Base-by-base conservation (phyloP, 2,329 filamentous ascomycete genomes). In the Madurella mycetomatis region DNA sequence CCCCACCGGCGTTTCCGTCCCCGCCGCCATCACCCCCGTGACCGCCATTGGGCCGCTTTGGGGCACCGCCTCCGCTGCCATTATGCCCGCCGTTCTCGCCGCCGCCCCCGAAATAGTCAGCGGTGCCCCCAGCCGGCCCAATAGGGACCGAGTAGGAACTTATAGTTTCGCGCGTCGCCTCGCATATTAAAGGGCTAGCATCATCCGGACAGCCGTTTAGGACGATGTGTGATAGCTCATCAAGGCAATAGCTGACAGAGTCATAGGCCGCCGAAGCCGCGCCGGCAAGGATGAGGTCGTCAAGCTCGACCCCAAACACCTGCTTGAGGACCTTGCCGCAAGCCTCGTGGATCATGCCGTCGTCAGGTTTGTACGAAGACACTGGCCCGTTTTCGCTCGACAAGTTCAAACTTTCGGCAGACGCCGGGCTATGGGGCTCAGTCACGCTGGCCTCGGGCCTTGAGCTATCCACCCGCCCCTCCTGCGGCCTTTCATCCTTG, bases 181-280 rank as follows among this genome's bases (percentile, higher is more conserved):
- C 53, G 19, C 49, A 25, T 15, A 54, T 18, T 16, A 37, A 25
- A 13, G 44, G 43, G 41, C 47, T 12, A 8, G 46, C 51, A 15
- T 19, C 41, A 19, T 46, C 13, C 12, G 47, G 15, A 12, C 47
- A 46, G 25, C 43, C 55, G 32, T 51, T 48, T 2, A 51, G 44
- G 25, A 62, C 49, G 9, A 64, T 53, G 32, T 48, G 50, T 2
- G 57, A 59, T 2, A 64, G 56, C 49, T 63, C 61, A 11, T 60
- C 57, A 15, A 64, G 42, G 48, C 58, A 62, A 41, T 60, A 55
- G 32, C 55, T 55, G 47, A 64, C 54, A 8, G 57, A 55, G 11
- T 60, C 47, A n/a, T 56, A 61, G 3, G 51, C 60, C 2, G 48
- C 57, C 17, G 54, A 44, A 15, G 39, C 53, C 2, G 47, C 39